Conservation (phyloP, 2,329 filamentous ascomycete species). For the Epichloe aotearoae region DNA sequence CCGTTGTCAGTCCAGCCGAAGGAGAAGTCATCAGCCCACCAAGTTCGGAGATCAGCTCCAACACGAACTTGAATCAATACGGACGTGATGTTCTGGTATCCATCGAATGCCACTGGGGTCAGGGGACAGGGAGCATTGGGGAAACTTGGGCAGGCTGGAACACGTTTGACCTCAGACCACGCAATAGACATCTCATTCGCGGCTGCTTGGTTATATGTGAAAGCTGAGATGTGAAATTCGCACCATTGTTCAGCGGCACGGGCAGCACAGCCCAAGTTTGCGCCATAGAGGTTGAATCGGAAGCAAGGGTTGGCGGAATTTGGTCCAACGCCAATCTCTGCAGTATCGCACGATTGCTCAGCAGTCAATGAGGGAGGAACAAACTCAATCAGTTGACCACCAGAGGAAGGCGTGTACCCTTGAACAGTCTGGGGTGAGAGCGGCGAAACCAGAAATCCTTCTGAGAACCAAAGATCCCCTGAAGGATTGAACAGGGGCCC, state of each 20-base stretch:
- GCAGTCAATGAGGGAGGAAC: slow-evolving; percentile 22
- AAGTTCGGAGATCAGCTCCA: slow-evolving; percentile 23
- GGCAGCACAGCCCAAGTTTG: slow-evolving; percentile 26
- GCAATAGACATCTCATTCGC: slow-evolving; percentile 22
- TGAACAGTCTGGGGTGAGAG: slow-evolving; percentile 19
- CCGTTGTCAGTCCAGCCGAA: slow-evolving; percentile 29
- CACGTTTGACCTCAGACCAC: slow-evolving; percentile 26
- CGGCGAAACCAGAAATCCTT: slow-evolving; percentile 26
- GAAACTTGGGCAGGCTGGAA: slow-evolving; percentile 25
- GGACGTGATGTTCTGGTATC: slow-evolving; percentile 26
- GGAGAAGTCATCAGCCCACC: slow-evolving; percentile 29
- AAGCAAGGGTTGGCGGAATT: slow-evolving; percentile 24
- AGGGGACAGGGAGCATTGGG: slow-evolving; percentile 20
- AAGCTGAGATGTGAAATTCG: slow-evolving; percentile 29
- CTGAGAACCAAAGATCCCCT: slow-evolving; percentile 29
- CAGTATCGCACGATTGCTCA: slow-evolving; percentile 18
- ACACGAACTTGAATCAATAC: slow-evolving; percentile 25
- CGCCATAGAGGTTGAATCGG: slow-evolving; percentile 26
- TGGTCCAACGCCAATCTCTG: slow-evolving; percentile 27
- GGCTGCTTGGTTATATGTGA: slow-evolving; percentile 20
- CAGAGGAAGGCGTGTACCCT: slow-evolving; percentile 25
- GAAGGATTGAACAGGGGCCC: slow-evolving; percentile 27
- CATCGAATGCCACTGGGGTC: slow-evolving; percentile 22
- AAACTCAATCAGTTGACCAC: slow-evolving; percentile 26
- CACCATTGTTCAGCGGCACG: slow-evolving; percentile 23